phyloP scores from a whole-genome alignment of 2,329 filamentous ascomycete genomes.

The Amphichorda felina region DNA sequence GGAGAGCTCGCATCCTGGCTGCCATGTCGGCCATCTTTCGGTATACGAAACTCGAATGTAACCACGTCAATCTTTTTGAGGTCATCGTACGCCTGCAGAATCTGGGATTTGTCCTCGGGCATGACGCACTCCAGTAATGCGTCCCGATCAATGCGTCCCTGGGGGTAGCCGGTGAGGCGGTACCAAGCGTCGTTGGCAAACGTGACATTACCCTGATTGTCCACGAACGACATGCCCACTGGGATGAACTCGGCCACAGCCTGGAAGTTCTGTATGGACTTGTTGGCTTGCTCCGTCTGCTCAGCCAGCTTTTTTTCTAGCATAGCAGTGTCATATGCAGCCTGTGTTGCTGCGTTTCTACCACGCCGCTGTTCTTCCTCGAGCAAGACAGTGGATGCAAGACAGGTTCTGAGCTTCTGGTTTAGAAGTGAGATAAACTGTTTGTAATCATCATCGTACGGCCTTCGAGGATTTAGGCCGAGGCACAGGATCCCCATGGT shows the following conservation, averaged over 20 bases:
- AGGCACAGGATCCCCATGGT: conserved; percentile 58
- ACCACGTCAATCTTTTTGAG: conserved; percentile 23
- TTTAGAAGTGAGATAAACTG: conserved; percentile 47
- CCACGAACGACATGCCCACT: conserved; percentile 61
- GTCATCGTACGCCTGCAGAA: conserved; percentile 28
- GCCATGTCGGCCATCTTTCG: conserved; percentile 10
- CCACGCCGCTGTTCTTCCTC: conserved; percentile 57
- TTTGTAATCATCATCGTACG: conserved; percentile 63
- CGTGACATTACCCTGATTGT: conserved; percentile 49
- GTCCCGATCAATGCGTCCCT: conserved; percentile 16
- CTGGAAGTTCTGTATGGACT: conserved; percentile 53
- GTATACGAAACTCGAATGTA: conserved; percentile 33
- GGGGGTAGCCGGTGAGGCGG: conserved; percentile 34
- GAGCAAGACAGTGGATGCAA: conserved; percentile 59
- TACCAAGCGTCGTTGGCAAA: conserved; percentile 62
- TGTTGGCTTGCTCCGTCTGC: conserved; percentile 34
- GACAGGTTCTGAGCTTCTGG: conserved; percentile 50
- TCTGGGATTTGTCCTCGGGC: conserved; percentile 30
- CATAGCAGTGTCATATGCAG: conserved; percentile 54
- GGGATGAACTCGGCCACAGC: conserved; percentile 63
- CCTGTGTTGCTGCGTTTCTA: conserved; percentile 42
- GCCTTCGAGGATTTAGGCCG: conserved; percentile 57
- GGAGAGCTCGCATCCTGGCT: conserved; percentile 8
- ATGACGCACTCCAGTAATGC: conserved; percentile 31
- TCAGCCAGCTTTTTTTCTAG: conserved; percentile 54